Conservation (phyloP, 257 asterid genomes). For the Solanum ahanhuiri region DNA sequence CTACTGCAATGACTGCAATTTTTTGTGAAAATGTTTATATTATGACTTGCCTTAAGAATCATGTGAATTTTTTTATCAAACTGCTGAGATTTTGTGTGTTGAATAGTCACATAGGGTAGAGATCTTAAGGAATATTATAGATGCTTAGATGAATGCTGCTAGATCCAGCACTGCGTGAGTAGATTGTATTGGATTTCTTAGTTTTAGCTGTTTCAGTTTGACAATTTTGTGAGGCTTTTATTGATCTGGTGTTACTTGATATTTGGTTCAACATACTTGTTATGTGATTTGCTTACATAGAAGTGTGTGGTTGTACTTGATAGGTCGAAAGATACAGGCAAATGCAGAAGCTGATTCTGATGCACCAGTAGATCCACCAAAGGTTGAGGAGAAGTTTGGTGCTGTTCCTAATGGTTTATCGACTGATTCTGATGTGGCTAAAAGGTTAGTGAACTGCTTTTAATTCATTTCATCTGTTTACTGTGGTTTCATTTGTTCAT, state of each 20-base stretch:
- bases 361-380: slow-evolving; percentile 68
- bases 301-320: background rate
- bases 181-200: background rate
- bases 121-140: background rate
- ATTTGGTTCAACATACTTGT: background rate
- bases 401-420: slow-evolving; percentile 76
- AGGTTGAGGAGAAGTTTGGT: slow-evolving; percentile 76
- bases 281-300: background rate
- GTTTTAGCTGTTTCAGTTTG: background rate
- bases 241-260: background rate
- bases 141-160: background rate
- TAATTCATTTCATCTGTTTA: background rate
- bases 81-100: background rate
- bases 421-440: slow-evolving; percentile 81
- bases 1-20: background rate
- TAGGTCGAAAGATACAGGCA: slow-evolving; percentile 63
- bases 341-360: slow-evolving; percentile 68
- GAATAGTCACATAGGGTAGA: background rate
- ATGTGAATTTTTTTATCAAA: background rate
- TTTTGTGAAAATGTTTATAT: background rate
- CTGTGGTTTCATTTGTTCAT: background rate
- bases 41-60: background rate
- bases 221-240: background rate
- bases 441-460: slow-evolving; percentile 31
- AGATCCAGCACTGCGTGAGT: background rate